A percentile compares a stretch with the other conserved stretches of the same genome.
These are phyloP conservation scores for Verticillium longisporum DNA, from an alignment of 2,329 filamentous ascomycete genomes.

Conservation along the genomic window DNA sequence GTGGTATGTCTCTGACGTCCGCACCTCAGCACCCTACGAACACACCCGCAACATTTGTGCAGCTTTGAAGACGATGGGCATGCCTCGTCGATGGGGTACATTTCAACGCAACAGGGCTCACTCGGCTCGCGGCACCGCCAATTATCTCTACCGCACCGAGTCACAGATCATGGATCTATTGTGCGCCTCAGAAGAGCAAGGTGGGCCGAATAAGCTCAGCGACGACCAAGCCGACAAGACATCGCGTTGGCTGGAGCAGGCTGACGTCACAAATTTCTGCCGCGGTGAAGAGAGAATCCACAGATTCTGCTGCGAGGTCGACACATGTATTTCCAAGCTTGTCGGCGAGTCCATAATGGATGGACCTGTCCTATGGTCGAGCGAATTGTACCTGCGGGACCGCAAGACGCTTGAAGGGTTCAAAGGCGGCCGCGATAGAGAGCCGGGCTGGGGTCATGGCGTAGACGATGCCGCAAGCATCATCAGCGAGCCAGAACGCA, in stretches of 20 bases:
- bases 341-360: constrained; percentile 79
- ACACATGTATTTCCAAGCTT: constrained; percentile 77
- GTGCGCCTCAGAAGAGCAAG: constrained; percentile 74
- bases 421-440: constrained; percentile 33
- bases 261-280: constrained; percentile 86
- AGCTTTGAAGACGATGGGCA: constrained; percentile 85
- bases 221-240: constrained; percentile 90
- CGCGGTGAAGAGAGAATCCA: constrained; percentile 92
- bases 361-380: constrained; percentile 86
- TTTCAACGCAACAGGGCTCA: constrained; percentile 33
- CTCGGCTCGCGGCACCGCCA: constrained; percentile 34
- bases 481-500: constrained; percentile 47
- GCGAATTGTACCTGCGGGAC: constrained; percentile 78
- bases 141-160: constrained; percentile 72
- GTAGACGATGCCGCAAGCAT: constrained; percentile 46
- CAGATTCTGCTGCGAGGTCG: constrained; percentile 84
- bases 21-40: constrained; percentile 82
- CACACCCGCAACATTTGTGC: constrained; percentile 79
- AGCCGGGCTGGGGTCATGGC: constrained; percentile 29
- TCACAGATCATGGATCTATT: constrained; percentile 82
- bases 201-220: constrained; percentile 90
- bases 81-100: constrained; percentile 49
- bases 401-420: constrained; percentile 51
- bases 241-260: constrained; percentile 71
- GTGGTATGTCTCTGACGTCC: constrained; percentile 96